A percentile compares a stretch with the other conserved stretches of the same genome.
phyloP scores from a whole-genome alignment of 169 alveolate genomes.

The Neospora caninum region DNA sequence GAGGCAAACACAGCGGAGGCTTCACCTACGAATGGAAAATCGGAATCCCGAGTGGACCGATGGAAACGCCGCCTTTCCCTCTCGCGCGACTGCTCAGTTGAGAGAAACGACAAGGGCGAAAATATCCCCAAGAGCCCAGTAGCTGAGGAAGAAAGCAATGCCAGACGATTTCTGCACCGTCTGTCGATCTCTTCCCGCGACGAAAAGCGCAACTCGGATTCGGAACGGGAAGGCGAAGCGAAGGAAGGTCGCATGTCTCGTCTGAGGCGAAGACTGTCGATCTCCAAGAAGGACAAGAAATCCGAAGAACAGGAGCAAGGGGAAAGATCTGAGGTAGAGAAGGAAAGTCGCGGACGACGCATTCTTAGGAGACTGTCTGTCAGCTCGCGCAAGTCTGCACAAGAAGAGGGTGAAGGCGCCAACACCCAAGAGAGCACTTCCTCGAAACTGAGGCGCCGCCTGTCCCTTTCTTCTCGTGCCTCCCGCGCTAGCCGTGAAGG shows the following conservation, averaged over 20 bases:
- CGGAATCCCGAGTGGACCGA: not conserved
- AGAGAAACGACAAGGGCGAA: not conserved
- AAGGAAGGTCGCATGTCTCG: slow-evolving; percentile 9
- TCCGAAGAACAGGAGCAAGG: not conserved
- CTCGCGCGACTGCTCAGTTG: slow-evolving; percentile 19
- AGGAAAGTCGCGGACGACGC: not conserved
- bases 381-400: not conserved
- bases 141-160: not conserved
- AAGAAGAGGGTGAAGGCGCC: not conserved
- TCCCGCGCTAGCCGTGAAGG: slow-evolving; percentile 38
- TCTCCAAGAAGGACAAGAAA: not conserved
- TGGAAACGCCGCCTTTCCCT: slow-evolving; percentile 33
- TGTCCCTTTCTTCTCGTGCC: not conserved
- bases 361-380: not conserved
- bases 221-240: not conserved
- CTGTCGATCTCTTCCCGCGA: slow-evolving; percentile 31
- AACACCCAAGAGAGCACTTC: not conserved
- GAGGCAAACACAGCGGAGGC: not conserved
- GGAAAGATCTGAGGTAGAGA: not conserved
- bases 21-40: not conserved
- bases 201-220: not conserved
- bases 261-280: slow-evolving; percentile 2
- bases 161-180: not conserved
- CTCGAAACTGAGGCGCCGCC: not conserved
- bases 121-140: not conserved